These are phyloP conservation scores for Aspergillus sp. DNA, from an alignment of 2,329 filamentous ascomycete genomes.

Conservation along the genomic window DNA sequence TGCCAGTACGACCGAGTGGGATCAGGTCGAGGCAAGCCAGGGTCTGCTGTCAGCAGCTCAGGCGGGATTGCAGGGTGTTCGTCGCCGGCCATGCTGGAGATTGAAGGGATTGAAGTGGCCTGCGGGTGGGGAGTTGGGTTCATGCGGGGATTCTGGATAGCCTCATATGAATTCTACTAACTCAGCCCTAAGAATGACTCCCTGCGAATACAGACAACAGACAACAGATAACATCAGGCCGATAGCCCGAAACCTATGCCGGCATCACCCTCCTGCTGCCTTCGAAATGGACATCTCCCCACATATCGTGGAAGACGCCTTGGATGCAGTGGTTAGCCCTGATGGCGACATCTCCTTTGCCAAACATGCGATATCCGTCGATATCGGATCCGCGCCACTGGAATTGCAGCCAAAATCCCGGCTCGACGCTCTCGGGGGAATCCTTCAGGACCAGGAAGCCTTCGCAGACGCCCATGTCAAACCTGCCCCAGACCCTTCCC, in stretches of 20 bases:
- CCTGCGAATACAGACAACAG: neutral
- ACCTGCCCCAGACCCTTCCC: neutral
- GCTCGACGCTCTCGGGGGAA: no score
- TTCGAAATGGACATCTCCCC: neutral
- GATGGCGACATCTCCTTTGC: neutral
- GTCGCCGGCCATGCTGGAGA: neutral
- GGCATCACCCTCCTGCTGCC: neutral
- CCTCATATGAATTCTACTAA: no score
- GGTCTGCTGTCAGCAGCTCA: constrained; percentile 13
- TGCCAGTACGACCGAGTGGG: constrained; percentile 32
- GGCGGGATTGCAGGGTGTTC: neutral
- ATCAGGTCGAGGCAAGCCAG: constrained; percentile 26
- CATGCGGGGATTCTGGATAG: neutral
- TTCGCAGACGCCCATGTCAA: neutral
- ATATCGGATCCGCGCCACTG: neutral
- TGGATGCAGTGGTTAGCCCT: neutral
- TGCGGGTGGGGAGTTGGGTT: no score
- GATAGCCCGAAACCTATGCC: neutral
- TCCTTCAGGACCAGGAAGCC: no score
- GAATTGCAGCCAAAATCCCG: no score
- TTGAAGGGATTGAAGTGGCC: neutral
- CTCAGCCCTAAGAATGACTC: no score
- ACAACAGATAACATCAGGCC: no score
- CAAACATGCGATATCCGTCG: neutral
- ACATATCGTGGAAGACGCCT: neutral